Evolutionary conservation across 2,329 filamentous ascomycete genomes (phyloP), one percentile per base, ranked within the genome.

Genomic region (Hypocrella siamensis): DNA sequence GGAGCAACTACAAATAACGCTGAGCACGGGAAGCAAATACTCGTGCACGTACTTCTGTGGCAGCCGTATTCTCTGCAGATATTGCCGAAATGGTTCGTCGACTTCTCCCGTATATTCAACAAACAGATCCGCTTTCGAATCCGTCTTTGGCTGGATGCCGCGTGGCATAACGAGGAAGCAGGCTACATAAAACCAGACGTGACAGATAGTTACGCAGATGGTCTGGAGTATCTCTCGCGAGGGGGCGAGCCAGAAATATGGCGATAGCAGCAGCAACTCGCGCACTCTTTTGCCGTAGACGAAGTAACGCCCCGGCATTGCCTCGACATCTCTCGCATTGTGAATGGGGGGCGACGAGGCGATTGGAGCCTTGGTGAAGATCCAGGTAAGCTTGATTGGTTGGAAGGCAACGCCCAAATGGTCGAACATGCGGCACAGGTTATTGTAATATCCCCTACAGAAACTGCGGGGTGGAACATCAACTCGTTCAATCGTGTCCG

Each of bases 221-320:
- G 59, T 48, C 38, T 70, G 61, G 4, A 57, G 22, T 1, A 65
- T 26, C 43, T 65, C 60, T 2, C 42, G 28, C n/a, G 57, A 30
- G 16, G 58, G 37, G 2, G 50, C 44, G 3, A 51, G 48, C 34
- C 34, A 35, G 4, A 44, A 51, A 0, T 57, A 53, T 2, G 58
- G 58, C 34, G 58, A 47, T 5, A 53, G 49, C 4, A 65, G 58
- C 1, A 58, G 58, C 12, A 61, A 42, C 37, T 56, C 56, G 40
- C 73, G 67, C 22, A 63, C 50, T 26, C 70, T 69, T 3, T 65
- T 71, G 0, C 67, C 57, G 40, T 74, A 62, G 11, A 66, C 50
- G 34, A 68, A 67, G 44, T 68, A 67, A 15, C 55, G 45, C 8
- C 47, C 52, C 2, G 53, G 35, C 7, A 38, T 35, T 14, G 38